phyloP scores from a whole-genome alignment of 441 rosid species.

The Populus trichocarpa region DNA sequence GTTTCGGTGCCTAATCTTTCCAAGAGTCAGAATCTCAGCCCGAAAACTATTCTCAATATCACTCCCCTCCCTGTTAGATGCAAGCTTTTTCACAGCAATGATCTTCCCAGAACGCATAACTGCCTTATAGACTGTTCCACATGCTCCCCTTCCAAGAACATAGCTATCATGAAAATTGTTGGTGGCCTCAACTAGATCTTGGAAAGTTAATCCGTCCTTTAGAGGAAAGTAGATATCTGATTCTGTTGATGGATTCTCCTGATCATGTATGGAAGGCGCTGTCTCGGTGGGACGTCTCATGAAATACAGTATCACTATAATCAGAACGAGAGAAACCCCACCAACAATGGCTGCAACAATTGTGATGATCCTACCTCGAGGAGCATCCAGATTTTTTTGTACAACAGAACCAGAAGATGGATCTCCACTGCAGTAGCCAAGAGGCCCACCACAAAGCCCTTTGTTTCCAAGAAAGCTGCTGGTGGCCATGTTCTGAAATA shows the following conservation, averaged over 20 bases:
- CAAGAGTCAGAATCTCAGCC: slow-evolving; percentile 87
- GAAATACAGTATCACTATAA: slow-evolving; percentile 58
- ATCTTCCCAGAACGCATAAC: slow-evolving; percentile 71
- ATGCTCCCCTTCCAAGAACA: slow-evolving; percentile 81
- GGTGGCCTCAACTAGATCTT: slow-evolving; percentile 75
- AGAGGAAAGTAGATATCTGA: slow-evolving; percentile 81
- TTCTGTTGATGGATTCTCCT: slow-evolving; percentile 43
- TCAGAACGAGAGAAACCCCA: slow-evolving; percentile 73
- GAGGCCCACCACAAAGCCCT: slow-evolving; percentile 86
- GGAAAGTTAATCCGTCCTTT: slow-evolving; percentile 74
- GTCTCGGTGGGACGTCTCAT: slow-evolving; percentile 52
- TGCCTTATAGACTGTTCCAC: slow-evolving; percentile 92
- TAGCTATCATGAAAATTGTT: slow-evolving; percentile 74
- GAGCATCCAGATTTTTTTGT: slow-evolving; percentile 26
- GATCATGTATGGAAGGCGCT: slow-evolving; percentile 48
- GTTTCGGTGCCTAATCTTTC: slow-evolving; percentile 91
- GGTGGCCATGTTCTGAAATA: slow-evolving; percentile 69
- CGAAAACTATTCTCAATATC: slow-evolving; percentile 80
- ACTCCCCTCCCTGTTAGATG: slow-evolving; percentile 77
- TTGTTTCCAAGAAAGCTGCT: slow-evolving; percentile 69
- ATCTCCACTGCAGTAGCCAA: slow-evolving; percentile 46
- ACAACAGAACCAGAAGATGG: slow-evolving; percentile 35
- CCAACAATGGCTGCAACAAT: slow-evolving; percentile 62
- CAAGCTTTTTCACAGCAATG: slow-evolving; percentile 75
- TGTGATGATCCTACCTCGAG: slow-evolving; percentile 56